A percentile compares a stretch with the other conserved stretches of the same genome.
These are phyloP conservation scores for Galerina sulciceps DNA, from an alignment of 768 basidiomycete species.

Conservation along the genomic window DNA sequence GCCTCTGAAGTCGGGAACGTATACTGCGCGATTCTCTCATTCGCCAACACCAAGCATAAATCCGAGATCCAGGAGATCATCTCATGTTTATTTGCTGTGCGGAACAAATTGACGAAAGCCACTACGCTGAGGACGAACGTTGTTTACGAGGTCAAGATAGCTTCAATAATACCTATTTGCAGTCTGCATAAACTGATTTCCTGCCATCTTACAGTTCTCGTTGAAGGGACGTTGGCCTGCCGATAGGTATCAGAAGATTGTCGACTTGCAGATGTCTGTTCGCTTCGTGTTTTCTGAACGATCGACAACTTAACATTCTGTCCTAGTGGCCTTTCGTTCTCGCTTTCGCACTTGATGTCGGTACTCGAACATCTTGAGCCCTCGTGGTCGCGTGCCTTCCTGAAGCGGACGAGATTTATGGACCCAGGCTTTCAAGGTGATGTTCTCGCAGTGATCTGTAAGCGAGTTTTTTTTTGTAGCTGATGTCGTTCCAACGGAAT, in stretches of 20 bases:
- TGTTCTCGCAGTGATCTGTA: conserved; percentile 80
- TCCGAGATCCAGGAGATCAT: conserved; percentile 59
- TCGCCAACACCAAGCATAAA: conserved; percentile 60
- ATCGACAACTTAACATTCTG: background rate
- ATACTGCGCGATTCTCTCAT: conserved; percentile 79
- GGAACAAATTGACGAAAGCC: conserved; percentile 72
- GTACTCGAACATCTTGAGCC: conserved; percentile 74
- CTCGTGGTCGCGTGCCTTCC: conserved; percentile 77
- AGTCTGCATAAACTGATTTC: background rate
- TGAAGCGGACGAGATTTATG: conserved; percentile 73
- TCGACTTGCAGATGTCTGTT: conserved; percentile 69
- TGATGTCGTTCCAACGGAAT: background rate
- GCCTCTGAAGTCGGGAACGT: conserved; percentile 68
- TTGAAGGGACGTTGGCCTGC: conserved; percentile 80
- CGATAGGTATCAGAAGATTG: conserved; percentile 71
- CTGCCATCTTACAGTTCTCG: conserved; percentile 56
- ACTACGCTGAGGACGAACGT: conserved; percentile 59
- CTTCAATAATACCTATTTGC: background rate
- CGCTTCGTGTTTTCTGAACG: background rate
- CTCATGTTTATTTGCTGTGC: conserved; percentile 71
- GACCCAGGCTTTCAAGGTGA: conserved; percentile 87
- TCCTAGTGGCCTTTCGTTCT: conserved; percentile 65
- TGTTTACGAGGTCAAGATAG: conserved; percentile 61
- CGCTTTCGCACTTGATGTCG: conserved; percentile 75
- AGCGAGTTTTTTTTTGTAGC: conserved; percentile 13